Conservation (phyloP, 345 rosid species). For the Carallia pectinifolia region DNA sequence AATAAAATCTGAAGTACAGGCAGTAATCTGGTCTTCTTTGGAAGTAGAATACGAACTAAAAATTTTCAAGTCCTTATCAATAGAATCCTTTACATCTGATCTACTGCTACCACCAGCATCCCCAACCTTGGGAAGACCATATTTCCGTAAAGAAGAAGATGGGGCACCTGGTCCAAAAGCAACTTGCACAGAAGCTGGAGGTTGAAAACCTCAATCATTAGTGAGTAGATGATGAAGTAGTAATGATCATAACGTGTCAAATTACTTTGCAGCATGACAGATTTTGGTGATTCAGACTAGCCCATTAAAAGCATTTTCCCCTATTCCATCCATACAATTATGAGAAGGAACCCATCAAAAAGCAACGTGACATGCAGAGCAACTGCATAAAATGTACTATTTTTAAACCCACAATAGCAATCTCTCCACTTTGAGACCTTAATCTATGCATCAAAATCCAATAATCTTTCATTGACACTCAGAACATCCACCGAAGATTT, state of each 20-base stretch:
- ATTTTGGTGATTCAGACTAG: not conserved
- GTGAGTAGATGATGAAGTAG: not conserved
- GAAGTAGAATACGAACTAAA: constrained; percentile 12
- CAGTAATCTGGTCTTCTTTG: constrained; percentile 17
- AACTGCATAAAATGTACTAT: too few species aligned
- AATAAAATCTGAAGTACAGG: constrained; percentile 15
- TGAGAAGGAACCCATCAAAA: too few species aligned
- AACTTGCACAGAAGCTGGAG: constrained; percentile 49
- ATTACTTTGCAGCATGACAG: not conserved
- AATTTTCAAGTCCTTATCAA: constrained; percentile 12
- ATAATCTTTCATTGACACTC: too few species aligned
- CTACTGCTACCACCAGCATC: constrained; percentile 26
- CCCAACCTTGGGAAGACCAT: constrained; percentile 28
- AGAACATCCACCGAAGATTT: too few species aligned
- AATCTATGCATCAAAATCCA: too few species aligned
- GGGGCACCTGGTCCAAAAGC: constrained; percentile 47
- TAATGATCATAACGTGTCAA: not conserved
- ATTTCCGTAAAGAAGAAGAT: constrained; percentile 36
- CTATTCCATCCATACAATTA: too few species aligned
- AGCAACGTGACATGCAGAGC: too few species aligned
- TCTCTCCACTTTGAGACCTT: too few species aligned
- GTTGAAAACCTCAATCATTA: constrained; percentile 17
- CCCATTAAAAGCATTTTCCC: too few species aligned
- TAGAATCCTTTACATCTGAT: constrained; percentile 18
- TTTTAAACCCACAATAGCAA: too few species aligned